A percentile compares a stretch with the other conserved stretches of the same genome.
These are phyloP conservation scores for Grigorovia humatica DNA, from an alignment of 805 yeast species.

Conservation along the genomic window DNA sequence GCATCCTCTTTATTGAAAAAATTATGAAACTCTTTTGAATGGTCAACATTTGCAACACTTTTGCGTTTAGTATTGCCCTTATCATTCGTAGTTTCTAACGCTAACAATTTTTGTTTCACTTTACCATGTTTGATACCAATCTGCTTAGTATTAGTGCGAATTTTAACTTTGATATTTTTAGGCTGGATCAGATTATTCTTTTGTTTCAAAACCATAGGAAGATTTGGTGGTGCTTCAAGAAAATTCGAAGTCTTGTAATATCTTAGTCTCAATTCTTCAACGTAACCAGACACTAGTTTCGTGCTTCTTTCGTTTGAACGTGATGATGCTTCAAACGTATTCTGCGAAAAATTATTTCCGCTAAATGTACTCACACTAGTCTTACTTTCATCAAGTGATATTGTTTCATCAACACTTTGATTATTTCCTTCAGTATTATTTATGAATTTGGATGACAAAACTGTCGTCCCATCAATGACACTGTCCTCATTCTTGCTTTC, in stretches of 20 bases:
- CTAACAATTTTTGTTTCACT: constrained; percentile 25
- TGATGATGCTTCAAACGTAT: neutral
- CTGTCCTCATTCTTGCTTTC: neutral
- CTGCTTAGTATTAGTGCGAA: constrained; percentile 28
- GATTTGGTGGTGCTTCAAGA: constrained; percentile 28
- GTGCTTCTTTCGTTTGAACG: constrained; percentile 16
- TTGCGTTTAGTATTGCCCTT: constrained; percentile 7
- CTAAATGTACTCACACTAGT: constrained; percentile 2
- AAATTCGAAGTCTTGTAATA: constrained; percentile 27
- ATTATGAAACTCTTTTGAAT: constrained; percentile 26
- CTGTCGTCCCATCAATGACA: neutral
- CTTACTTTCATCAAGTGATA: neutral
- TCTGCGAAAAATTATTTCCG: neutral
- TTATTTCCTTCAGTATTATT: neutral
- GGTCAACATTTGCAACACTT: constrained; percentile 15
- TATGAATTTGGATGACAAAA: neutral
- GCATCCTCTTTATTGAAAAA: constrained; percentile 15
- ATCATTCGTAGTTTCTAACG: constrained; percentile 26
- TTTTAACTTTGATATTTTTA: constrained; percentile 25
- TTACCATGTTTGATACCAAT: constrained; percentile 30
- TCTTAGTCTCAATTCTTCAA: constrained; percentile 25
- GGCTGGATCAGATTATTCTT: constrained; percentile 26
- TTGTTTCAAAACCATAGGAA: constrained; percentile 25
- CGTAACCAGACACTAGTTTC: constrained; percentile 25
- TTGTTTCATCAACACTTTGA: neutral